Percentiles rank a stretch among this genome's conserved stretches.
phyloP scores from a whole-genome alignment of 495 filamentous ascomycete species.

The Penicillium coprophilum region DNA sequence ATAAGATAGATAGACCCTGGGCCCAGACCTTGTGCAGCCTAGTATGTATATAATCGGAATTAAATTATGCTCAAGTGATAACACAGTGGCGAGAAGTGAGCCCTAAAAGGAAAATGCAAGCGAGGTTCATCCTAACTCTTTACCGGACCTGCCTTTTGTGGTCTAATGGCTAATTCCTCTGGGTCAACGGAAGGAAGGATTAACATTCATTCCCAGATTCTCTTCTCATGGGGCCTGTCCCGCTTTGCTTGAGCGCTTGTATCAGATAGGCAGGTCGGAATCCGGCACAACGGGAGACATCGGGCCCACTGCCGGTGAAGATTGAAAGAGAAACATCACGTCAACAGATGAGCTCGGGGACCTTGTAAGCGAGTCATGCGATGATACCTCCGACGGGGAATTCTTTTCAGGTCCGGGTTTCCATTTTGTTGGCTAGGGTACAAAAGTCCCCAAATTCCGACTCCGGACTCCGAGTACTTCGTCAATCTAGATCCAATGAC shows the following conservation, averaged over 20 bases:
- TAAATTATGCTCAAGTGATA: not conserved
- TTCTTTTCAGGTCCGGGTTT: not conserved
- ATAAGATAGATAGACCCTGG: not conserved
- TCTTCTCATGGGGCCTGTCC: not conserved
- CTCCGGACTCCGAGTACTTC: not conserved
- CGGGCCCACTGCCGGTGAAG: conserved; percentile 3
- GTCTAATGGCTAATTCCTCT: not conserved
- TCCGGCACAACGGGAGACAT: not conserved
- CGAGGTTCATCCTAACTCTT: too few species aligned
- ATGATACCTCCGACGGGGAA: not conserved
- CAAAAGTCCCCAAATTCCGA: not conserved
- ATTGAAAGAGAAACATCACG: not conserved
- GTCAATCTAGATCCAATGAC: not conserved
- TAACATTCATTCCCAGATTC: not conserved
- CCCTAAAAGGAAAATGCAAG: not conserved
- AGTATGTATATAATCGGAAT: not conserved
- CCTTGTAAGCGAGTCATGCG: not conserved
- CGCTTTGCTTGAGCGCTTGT: not conserved
- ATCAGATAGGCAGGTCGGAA: conserved; percentile 12
- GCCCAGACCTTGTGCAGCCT: not conserved
- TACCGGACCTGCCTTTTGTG: not conserved
- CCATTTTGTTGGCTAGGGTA: not conserved
- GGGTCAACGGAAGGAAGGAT: too few species aligned
- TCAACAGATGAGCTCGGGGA: not conserved
- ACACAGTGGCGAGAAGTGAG: too few species aligned